phyloP scores from a whole-genome alignment of 2,329 filamentous ascomycete species.

The Trichoderma gracile region DNA sequence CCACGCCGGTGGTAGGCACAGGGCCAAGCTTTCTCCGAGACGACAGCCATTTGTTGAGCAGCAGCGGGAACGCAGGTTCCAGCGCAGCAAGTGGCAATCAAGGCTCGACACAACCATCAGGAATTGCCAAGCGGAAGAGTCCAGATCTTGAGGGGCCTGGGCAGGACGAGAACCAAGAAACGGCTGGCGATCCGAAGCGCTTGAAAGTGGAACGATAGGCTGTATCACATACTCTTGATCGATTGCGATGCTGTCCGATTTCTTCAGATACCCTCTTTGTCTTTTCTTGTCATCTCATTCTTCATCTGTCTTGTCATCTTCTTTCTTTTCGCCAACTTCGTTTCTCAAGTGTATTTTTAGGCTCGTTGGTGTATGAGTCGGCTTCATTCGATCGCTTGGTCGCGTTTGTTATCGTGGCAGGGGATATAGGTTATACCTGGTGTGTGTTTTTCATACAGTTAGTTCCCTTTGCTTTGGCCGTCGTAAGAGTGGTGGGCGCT shows the following conservation, averaged over 20 bases:
- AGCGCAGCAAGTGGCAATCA: constrained; percentile 27
- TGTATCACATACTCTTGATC: constrained; percentile 1
- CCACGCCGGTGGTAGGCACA: constrained; percentile 69
- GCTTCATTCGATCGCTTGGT: not conserved
- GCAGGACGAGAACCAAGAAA: constrained; percentile 45
- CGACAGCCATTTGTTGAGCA: constrained; percentile 41
- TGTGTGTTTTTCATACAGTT: not conserved
- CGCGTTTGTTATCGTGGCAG: not conserved
- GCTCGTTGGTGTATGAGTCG: not conserved
- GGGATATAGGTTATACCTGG: not conserved
- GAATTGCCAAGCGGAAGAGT: constrained; percentile 55
- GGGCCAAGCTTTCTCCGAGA: constrained; percentile 65
- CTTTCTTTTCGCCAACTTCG: not conserved
- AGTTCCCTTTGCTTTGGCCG: not conserved
- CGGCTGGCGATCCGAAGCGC: constrained; percentile 53
- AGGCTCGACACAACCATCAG: constrained; percentile 2
- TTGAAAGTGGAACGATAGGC: constrained; percentile 51
- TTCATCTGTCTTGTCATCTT: not conserved
- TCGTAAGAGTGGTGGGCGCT: not conserved
- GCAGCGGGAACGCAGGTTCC: constrained; percentile 28
- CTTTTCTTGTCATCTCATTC: constrained; percentile 24
- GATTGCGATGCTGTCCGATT: constrained; percentile 20
- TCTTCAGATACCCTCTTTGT: constrained; percentile 25
- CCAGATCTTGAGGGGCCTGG: constrained; percentile 50
- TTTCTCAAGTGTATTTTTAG: constrained; percentile 6